These are phyloP conservation scores for Fusarium torreyae DNA, from an alignment of 2,329 filamentous ascomycete genomes.

Conservation along the genomic window DNA sequence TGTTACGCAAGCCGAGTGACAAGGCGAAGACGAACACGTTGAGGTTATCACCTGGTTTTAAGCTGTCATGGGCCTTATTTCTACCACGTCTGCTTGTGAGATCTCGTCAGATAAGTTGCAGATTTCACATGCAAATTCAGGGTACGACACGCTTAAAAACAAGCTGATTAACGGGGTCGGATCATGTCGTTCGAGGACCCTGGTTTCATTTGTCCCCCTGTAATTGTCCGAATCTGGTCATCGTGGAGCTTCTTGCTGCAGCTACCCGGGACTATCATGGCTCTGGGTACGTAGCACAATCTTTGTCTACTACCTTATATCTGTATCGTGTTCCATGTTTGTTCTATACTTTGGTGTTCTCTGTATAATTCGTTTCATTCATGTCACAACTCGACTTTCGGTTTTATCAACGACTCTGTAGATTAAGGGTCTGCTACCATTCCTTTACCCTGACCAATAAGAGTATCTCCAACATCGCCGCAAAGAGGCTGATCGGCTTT, in stretches of 20 bases:
- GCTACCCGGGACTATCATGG: constrained; percentile 9
- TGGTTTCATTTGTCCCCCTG: neutral
- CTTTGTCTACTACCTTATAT: neutral
- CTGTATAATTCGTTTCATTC: neutral
- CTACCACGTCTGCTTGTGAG: neutral
- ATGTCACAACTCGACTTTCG: neutral
- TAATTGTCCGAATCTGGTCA: neutral
- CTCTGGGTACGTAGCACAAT: neutral
- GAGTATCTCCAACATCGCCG: too few relatives aligned
- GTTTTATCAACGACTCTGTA: neutral
- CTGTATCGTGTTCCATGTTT: neutral
- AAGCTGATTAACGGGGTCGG: constrained; percentile 27
- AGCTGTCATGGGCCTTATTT: constrained; percentile 3
- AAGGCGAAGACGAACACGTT: constrained; percentile 28
- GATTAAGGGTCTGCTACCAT: too few relatives aligned
- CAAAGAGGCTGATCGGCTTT: too few relatives aligned
- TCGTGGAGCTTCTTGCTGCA: neutral
- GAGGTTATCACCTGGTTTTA: neutral
- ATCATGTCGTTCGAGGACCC: constrained; percentile 13
- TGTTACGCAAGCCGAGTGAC: neutral
- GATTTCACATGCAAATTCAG: constrained; percentile 22
- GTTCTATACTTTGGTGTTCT: neutral
- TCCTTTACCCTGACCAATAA: too few relatives aligned
- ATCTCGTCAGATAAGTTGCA: constrained; percentile 12
- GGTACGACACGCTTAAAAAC: neutral